Evolutionary conservation across 345 rosid species (phyloP).

Genomic region (sweet orange (Citrus sinensis)): DVS_A1.0 CM039169.1:8915001-8915500

Average conservation of each 20-base stretch:
- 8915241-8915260: constrained; percentile 91
- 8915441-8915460: neutral
- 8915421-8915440: constrained; percentile 2
- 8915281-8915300: constrained; percentile 50
- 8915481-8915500: neutral
- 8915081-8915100: neutral
- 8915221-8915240: constrained; percentile 95
- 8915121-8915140: neutral
- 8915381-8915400: neutral
- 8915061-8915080: neutral
- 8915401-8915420: neutral
- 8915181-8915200: neutral
- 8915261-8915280: constrained; percentile 97
- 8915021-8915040: neutral
- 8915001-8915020: neutral
- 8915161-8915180: neutral
- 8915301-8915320: neutral
- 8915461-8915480: constrained; percentile 1
- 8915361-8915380: neutral
- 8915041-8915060: neutral
- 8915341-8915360: constrained; percentile 8
- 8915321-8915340: neutral
- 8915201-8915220: constrained; percentile 9
- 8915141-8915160: neutral
- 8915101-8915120: neutral